Conservation (phyloP, 345 rosid genomes). For the Boechera retrofracta region DNA sequence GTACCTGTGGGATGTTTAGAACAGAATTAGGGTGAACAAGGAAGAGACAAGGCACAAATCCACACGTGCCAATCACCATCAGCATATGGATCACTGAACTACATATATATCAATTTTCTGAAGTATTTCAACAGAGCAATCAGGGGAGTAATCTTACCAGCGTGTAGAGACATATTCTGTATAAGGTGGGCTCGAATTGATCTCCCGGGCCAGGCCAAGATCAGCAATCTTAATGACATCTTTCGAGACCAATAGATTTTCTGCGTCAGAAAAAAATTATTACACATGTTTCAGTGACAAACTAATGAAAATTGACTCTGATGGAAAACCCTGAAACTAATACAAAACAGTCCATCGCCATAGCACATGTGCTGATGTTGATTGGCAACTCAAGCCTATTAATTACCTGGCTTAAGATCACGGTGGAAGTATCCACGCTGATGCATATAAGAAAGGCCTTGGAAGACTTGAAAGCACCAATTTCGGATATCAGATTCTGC, state of each 20-base stretch:
- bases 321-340: not conserved
- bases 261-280: constrained; percentile 46
- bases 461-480: constrained; percentile 97
- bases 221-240: constrained; percentile 87
- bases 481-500: constrained; percentile 81
- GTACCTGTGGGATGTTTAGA: constrained; percentile 59
- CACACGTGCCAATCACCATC: not conserved
- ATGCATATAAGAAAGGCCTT: constrained; percentile 95
- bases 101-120: not conserved
- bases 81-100: not conserved
- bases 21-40: constrained; percentile 11
- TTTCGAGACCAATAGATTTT: constrained; percentile 83
- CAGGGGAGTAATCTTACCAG: constrained; percentile 60
- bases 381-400: constrained; percentile 25
- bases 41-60: constrained; percentile 12
- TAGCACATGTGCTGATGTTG: constrained; percentile 15
- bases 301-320: not conserved
- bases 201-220: constrained; percentile 96
- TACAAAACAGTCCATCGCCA: not conserved
- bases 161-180: constrained; percentile 96
- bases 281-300: constrained; percentile 10
- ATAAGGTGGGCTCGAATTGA: constrained; percentile 80
- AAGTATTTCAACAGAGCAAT: constrained; percentile 16
- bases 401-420: constrained; percentile 97
- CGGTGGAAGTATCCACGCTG: constrained; percentile 96